Conservation (phyloP, 805 yeast genomes). For the Yarrowia sp. region DNA sequence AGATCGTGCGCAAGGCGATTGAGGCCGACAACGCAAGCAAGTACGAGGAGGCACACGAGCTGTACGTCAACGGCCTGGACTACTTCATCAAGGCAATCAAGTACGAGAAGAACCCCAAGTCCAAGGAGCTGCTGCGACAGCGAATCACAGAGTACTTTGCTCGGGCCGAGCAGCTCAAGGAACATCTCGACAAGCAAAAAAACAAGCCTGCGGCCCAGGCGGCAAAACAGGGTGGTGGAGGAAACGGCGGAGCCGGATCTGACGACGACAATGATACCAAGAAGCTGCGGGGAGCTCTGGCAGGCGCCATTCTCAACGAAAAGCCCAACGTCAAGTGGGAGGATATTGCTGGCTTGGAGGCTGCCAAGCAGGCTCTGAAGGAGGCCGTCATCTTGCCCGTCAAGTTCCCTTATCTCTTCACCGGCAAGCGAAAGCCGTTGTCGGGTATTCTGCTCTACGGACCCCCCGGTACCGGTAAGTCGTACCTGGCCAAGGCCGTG, state of each 20-base stretch:
- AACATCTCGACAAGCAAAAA: constrained; percentile 67
- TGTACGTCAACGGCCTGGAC: constrained; percentile 89
- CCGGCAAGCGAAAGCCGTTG: constrained; percentile 91
- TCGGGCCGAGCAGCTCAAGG: constrained; percentile 91
- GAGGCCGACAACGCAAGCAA: constrained; percentile 88
- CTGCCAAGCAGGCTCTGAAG: constrained; percentile 92
- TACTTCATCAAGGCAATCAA: constrained; percentile 94
- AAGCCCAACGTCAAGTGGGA: constrained; percentile 92
- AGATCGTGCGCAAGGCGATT: constrained; percentile 88
- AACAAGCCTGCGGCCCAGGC: constrained; percentile 49
- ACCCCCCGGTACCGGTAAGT: constrained; percentile 98
- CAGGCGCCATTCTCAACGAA: constrained; percentile 87
- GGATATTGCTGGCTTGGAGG: constrained; percentile 93
- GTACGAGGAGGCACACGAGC: constrained; percentile 90
- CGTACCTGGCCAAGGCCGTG: constrained; percentile 94
- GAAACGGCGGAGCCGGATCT: constrained; percentile 46
- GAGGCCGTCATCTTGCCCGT: constrained; percentile 98
- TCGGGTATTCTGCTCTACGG: constrained; percentile 86
- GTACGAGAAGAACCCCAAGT: constrained; percentile 85
- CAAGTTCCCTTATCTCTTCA: constrained; percentile 90
- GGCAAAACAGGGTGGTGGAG: constrained; percentile 55
- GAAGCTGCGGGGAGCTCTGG: constrained; percentile 83
- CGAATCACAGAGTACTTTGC: constrained; percentile 88
- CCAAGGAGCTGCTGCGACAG: constrained; percentile 82
- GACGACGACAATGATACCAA: constrained; percentile 80